A percentile compares a stretch with the other conserved stretches of the same genome.
These are phyloP conservation scores for rapeseed (Brassica napus) DNA, from an alignment of 345 rosid genomes.

Conservation along the genomic window DNA sequence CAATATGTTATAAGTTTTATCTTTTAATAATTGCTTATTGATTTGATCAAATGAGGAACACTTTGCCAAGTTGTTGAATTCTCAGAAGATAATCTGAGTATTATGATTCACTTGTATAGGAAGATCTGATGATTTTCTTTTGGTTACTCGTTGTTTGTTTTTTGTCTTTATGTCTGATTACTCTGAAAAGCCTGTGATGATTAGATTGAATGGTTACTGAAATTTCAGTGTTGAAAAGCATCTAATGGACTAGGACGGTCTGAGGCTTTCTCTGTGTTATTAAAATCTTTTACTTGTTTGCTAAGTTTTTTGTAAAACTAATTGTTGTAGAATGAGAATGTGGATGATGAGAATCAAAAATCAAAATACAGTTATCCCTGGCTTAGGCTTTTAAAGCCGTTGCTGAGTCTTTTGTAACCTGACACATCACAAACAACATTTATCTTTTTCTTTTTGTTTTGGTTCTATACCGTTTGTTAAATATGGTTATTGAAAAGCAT, in stretches of 20 bases:
- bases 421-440: conserved; percentile 2
- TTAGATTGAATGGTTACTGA: conserved; percentile 41
- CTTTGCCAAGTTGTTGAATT: conserved; percentile 33
- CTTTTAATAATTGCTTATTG: neutral
- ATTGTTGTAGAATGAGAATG: neutral
- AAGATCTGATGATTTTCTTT: conserved; percentile 31
- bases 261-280: conserved; percentile 12
- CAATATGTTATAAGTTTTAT: neutral
- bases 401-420: conserved; percentile 39
- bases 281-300: accelerated
- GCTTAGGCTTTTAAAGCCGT: conserved; percentile 31
- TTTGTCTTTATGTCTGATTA: neutral
- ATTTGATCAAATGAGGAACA: conserved; percentile 25
- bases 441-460: too few relatives aligned
- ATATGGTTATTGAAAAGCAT: conserved; percentile 23
- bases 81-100: neutral
- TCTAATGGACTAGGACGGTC: conserved; percentile 47
- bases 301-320: neutral
- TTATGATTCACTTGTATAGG: conserved; percentile 36
- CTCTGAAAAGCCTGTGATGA: conserved; percentile 26
- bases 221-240: conserved; percentile 29
- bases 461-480: too few relatives aligned
- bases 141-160: neutral
- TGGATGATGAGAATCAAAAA: conserved; percentile 40
- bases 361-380: conserved; percentile 45